These are phyloP conservation scores for Dovyalis caffra DNA, from an alignment of 345 rosid species.

Conservation along the genomic window DNA sequence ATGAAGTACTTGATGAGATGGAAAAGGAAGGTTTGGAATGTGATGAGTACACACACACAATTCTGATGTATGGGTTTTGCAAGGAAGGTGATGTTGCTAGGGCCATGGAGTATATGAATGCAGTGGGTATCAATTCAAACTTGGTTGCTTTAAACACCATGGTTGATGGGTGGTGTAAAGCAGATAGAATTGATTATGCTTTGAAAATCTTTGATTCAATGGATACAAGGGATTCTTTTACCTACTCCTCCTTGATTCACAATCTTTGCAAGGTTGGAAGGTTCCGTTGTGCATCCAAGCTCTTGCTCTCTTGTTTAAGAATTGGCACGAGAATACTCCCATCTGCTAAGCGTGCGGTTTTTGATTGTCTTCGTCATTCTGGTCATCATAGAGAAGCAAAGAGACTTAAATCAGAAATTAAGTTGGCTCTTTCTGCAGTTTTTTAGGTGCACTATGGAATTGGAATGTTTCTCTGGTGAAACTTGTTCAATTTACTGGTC, in stretches of 20 bases:
- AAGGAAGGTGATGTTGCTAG: conserved; percentile 54
- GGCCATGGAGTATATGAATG: conserved; percentile 51
- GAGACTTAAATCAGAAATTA: conserved; percentile 53
- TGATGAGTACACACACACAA: conserved; percentile 77
- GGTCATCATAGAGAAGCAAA: conserved; percentile 56
- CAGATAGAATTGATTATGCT: conserved; percentile 55
- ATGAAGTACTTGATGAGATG: conserved; percentile 50
- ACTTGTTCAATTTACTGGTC: background rate
- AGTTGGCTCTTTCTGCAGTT: conserved; percentile 23
- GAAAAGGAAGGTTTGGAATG: conserved; percentile 56
- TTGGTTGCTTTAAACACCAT: conserved; percentile 61
- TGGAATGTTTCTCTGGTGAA: background rate
- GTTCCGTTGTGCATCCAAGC: conserved; percentile 60
- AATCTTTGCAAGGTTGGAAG: conserved; percentile 72
- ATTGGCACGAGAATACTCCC: conserved; percentile 59
- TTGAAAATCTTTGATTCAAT: conserved; percentile 55
- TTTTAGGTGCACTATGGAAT: background rate
- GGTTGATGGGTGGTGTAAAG: conserved; percentile 70
- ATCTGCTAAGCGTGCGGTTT: conserved; percentile 66
- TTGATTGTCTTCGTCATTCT: conserved; percentile 55
- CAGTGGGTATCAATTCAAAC: conserved; percentile 43
- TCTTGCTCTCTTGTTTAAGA: conserved; percentile 58
- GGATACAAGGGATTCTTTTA: conserved; percentile 73
- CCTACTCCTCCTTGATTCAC: conserved; percentile 68
- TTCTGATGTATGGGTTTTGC: conserved; percentile 66